Evolutionary conservation across 345 rosid genomes (phyloP), one percentile per base, ranked within the genome.

Genomic region (Microcos paniculata): DNA sequence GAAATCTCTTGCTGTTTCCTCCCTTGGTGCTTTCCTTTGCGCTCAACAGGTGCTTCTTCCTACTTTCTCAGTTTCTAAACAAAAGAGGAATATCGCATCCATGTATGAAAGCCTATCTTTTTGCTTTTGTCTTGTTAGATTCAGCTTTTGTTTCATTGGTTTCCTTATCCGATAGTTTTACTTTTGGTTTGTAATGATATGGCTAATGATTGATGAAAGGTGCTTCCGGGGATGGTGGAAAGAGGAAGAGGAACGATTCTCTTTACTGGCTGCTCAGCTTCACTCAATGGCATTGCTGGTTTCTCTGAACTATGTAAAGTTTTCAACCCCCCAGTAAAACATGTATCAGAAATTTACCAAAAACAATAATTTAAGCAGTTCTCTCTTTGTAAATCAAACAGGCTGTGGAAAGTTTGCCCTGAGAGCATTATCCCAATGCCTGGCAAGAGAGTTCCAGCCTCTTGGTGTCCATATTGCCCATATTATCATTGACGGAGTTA

Each of bases 341-440:
- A 38, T n/a, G n/a, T n/a, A 9, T 21, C 46, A 40, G 35, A 43
- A 24, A 57, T 21, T 33, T 49, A n/a, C 23, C 77, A 73, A 57
- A 59, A 4, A 52, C 64, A 31, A 12, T 30, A 51, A 62, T 56
- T 45, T 62, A n/a, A n/a, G 51, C 46, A 61, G 12, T 24, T 30
- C 7, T 31, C 31, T 28, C 48, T 4, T 61, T 62, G 0, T 35
- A 4, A 46, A 70, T 28, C 64, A 51, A 59, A 66, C 78, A 94
- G 98, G 98, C 73, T 92, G 98, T 75, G 98, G 92, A 42, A 94
- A 94, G 82, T 94, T 94, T 76, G 98, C 97, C 0, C 58, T 92
- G 86, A 89, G 98, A 78, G 98, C 87, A 14, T 86, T 94, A 18
- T 86, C 97, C 26, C 98, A 94, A 51, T 92, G 98, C 64, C 71